Conservation (phyloP, 1,284 basidiomycete genomes). For the Hypsizygus ulmarius region DNA sequence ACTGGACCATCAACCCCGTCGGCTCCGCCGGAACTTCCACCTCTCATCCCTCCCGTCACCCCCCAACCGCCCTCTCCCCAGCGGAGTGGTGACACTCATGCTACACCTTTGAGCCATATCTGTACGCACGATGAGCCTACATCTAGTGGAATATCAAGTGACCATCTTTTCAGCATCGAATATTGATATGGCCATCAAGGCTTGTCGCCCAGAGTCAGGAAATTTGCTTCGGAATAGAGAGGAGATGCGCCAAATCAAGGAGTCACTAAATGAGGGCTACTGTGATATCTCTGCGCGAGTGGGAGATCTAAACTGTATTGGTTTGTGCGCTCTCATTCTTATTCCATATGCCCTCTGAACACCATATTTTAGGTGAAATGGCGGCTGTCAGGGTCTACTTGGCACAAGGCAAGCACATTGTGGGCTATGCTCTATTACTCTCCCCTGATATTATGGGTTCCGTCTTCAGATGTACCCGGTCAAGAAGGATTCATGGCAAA, state of each 20-base stretch:
- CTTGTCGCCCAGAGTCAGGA: conserved; percentile 69
- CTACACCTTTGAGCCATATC: conserved; percentile 62
- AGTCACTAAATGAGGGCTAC: conserved; percentile 76
- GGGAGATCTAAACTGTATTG: conserved; percentile 61
- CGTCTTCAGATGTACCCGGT: conserved; percentile 50
- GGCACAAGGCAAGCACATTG: conserved; percentile 53
- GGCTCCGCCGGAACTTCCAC: conserved; percentile 13
- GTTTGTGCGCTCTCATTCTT: conserved; percentile 33
- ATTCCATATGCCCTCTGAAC: background rate
- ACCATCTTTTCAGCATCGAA: conserved; percentile 51
- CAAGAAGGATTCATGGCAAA: conserved; percentile 44
- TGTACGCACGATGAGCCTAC: conserved; percentile 34
- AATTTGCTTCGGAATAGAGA: conserved; percentile 62
- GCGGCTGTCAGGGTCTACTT: conserved; percentile 66
- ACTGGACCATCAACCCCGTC: conserved; percentile 4
- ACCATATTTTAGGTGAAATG: conserved; percentile 49
- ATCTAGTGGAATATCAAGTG: background rate
- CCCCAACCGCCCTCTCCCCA: conserved; percentile 11
- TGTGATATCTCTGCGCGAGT: conserved; percentile 76
- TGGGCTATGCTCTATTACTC: background rate
- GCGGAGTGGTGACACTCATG: conserved; percentile 27
- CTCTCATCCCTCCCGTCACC: conserved; percentile 13
- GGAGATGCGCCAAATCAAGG: conserved; percentile 71
- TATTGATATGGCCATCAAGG: conserved; percentile 75
- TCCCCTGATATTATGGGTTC: background rate